Base-by-base conservation (phyloP, 257 asterid species). In the Petunia secreta region DNA sequence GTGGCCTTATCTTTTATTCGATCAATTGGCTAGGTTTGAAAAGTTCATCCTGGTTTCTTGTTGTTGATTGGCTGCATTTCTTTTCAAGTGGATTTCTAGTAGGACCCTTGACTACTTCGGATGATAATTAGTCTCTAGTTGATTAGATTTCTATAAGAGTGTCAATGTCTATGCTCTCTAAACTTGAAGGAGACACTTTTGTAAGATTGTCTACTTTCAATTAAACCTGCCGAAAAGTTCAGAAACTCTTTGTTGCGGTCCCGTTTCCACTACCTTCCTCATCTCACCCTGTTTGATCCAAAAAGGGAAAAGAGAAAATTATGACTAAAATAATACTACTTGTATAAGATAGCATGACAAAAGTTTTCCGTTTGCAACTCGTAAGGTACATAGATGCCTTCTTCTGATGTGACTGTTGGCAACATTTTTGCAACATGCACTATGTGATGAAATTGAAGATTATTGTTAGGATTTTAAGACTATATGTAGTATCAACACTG, bases 1-100 rank as follows among this genome's bases (percentile, higher is more conserved):
- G 63, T 82, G 82, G 83, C 87, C 94, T 89, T 87, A 91, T 90
- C 97, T 90, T 68, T 63, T 67, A 4, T 86, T 73, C 40, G 4
- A 94, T 92, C 40, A 5, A 94, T 92, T 94, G 97, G 98, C 41
- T 85, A 78, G 4, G 8, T 74, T 39, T 3, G 6, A 41, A 82
- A 82, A 82, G 67, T 77, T 83, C 75, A 91, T 92, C 97, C 83
- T 37, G 81, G 57, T 75, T 48, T 11, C 36, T 25, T 80, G 60
- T 16, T 65, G 63, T 16, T 90, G 52, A 94, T 92, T 92, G 97
- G 98, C 52, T 86, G 50, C 77, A 41, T 15, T 9, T 75, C 80
- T 75, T 66, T 55, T 83, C 84, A 85, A 41, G 2, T 48, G 88
- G 94, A 90, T 90, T 94, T 88, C 91, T 63, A 2, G 88, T 82